These are phyloP conservation scores for Calonectria pauciramosa DNA, from an alignment of 2,329 filamentous ascomycete genomes.

Conservation along the genomic window DNA sequence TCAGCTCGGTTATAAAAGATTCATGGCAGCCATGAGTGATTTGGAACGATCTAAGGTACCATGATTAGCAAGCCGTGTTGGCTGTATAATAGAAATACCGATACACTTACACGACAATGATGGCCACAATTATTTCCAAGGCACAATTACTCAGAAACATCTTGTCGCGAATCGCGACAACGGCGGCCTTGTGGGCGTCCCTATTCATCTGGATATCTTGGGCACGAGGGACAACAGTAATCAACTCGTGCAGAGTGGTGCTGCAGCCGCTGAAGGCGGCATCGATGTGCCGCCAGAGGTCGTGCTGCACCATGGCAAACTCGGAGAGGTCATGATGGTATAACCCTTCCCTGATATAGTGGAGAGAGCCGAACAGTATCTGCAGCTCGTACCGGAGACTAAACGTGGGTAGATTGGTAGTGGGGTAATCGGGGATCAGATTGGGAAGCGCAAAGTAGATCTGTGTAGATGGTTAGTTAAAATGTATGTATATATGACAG, in stretches of 20 bases:
- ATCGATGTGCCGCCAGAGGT: constrained; percentile 42
- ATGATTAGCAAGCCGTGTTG: neutral
- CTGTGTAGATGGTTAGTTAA: neutral
- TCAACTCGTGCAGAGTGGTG: constrained; percentile 11
- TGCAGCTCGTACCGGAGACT: neutral
- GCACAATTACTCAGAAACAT: constrained; percentile 45
- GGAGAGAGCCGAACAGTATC: neutral
- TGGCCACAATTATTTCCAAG: constrained; percentile 45
- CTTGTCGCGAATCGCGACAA: constrained; percentile 41
- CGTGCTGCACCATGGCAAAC: constrained; percentile 36
- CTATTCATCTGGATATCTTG: neutral
- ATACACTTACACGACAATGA: constrained; percentile 39
- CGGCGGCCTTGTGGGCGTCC: constrained; percentile 5
- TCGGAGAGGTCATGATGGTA: constrained; percentile 37
- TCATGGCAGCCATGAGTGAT: constrained; percentile 4
- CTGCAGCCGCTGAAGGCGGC: constrained; percentile 26
- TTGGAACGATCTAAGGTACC: neutral
- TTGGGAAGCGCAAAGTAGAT: neutral
- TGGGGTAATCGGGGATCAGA: neutral
- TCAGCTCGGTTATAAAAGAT: neutral
- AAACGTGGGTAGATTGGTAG: neutral
- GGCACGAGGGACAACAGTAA: neutral
- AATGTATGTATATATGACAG: too few relatives aligned
- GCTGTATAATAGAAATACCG: too few relatives aligned
- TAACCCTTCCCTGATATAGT: constrained; percentile 4